Evolutionary conservation across 305 asterid species (phyloP), one percentile per base, ranked within the genome.

Genomic region (Fraxinus ornus): DNA sequence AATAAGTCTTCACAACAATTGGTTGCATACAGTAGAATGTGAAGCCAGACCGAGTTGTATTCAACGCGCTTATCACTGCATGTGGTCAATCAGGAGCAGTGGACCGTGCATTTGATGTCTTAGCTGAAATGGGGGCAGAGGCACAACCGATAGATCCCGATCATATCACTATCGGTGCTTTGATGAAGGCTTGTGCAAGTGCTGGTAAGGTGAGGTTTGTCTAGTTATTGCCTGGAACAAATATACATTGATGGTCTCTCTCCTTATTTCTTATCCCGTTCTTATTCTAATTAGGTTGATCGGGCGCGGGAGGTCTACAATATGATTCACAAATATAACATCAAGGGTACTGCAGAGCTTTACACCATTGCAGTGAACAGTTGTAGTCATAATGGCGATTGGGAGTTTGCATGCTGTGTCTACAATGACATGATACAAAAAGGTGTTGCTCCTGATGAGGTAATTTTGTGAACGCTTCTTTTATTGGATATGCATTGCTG

Each of bases 31-130:
- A 88, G 94, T 90, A 96, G 99, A 89, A 91, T 88, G 98, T 94
- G 91, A 89, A 93, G 93, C 98, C 99, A 88, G 98, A 96, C 86
- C 90, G 98, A 89, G 98, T 94, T 83, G 91, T 96, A 85, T 96
- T 94, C 97, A 96, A 96, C 83, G 98, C 99, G 32, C 98, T 96
- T 88, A 96, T 96, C 90, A 92, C 94, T 84, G 98, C 99, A 87
- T 96, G 98, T 86, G 99, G 99, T 82, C 97, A 94, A 88, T 94
- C 98, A 24, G 94, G 94, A 90, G 99, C 98, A 73, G 98, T 93
- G 49, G 95, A 93, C 85, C 98, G 98, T 76, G 99, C 99, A 70
- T 96, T 96, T 88, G 99, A 96, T 83, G 98, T 96, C 79, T 89
- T 96, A 81, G 90, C 97, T 75, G 98, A 96, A 89, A 96, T 94